Conservation (phyloP, 2,329 filamentous ascomycete genomes). For the Chaetomium globosum region DNA sequence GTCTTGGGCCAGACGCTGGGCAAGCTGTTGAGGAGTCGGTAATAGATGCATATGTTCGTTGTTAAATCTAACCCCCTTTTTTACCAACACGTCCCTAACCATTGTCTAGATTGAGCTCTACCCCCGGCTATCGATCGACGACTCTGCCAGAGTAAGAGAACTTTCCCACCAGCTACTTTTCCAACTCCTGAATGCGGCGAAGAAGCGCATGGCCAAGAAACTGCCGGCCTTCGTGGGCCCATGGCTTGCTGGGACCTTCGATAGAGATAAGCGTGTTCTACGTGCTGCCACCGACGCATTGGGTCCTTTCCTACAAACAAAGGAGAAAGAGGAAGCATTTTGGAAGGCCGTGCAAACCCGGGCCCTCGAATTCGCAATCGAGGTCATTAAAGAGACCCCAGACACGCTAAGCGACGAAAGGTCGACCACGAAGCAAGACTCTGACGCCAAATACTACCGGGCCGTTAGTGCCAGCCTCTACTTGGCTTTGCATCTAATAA, state of each 20-base stretch:
- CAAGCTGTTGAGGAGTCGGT: constrained; percentile 76
- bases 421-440: constrained; percentile 80
- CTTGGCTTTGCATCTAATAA: constrained; percentile 57
- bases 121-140: constrained; percentile 87
- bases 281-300: constrained; percentile 78
- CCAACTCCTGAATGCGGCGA: constrained; percentile 62
- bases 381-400: constrained; percentile 77
- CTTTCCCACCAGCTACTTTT: constrained; percentile 75
- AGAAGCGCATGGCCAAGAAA: constrained; percentile 81
- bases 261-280: constrained; percentile 76
- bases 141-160: constrained; percentile 83
- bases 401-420: constrained; percentile 87
- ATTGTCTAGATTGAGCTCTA: constrained; percentile 73
- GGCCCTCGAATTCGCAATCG: constrained; percentile 79
- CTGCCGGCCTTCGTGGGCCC: constrained; percentile 77
- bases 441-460: constrained; percentile 80
- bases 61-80: not conserved
- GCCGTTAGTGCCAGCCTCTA: constrained; percentile 64
- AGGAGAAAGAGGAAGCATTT: constrained; percentile 76
- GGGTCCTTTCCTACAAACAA: constrained; percentile 71
- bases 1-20: constrained; percentile 53
- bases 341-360: constrained; percentile 80
- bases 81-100: constrained; percentile 19
- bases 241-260: constrained; percentile 90
- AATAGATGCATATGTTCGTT: constrained; percentile 83